Conservation (phyloP, 1,139 yeast species). For the Nadsonia starkeyi-henricii region DNA sequence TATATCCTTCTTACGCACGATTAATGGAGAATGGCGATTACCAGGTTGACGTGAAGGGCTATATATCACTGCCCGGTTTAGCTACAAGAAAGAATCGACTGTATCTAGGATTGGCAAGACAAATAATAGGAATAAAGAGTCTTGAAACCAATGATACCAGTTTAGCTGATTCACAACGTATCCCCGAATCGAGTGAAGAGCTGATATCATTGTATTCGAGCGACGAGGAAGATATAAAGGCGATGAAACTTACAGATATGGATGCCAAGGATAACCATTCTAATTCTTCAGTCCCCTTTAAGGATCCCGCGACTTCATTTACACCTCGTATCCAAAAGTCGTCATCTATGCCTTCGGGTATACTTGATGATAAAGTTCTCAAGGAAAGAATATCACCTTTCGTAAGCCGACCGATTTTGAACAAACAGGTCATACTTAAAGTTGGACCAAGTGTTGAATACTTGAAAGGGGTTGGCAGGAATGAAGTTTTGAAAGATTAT, state of each 20-base stretch:
- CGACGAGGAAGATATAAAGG: background rate
- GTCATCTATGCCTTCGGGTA: slow-evolving; percentile 1
- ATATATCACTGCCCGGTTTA: slow-evolving; percentile 57
- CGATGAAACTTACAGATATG: slow-evolving; percentile 1
- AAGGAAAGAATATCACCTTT: slow-evolving; percentile 16
- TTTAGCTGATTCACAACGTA: slow-evolving; percentile 14
- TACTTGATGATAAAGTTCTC: slow-evolving; percentile 12
- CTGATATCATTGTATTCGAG: background rate
- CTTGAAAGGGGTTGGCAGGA: slow-evolving; percentile 3
- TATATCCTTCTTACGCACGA: slow-evolving; percentile 56
- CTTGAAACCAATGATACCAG: background rate
- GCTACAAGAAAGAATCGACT: slow-evolving; percentile 59
- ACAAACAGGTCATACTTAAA: slow-evolving; percentile 4
- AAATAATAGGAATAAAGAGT: slow-evolving; percentile 35
- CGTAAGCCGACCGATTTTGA: slow-evolving; percentile 12
- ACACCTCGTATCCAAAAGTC: slow-evolving; percentile 1
- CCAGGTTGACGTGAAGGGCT: slow-evolving; percentile 57
- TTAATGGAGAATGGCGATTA: slow-evolving; percentile 19
- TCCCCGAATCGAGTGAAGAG: slow-evolving; percentile 2
- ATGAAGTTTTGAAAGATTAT: slow-evolving; percentile 1
- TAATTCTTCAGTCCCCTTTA: background rate
- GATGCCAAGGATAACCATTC: slow-evolving; percentile 5
- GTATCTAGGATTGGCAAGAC: slow-evolving; percentile 54
- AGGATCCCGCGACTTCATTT: slow-evolving; percentile 1
- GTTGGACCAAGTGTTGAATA: slow-evolving; percentile 9